Evolutionary conservation across 768 basidiomycete species (phyloP).

Genomic region (Phylloporus arenicola): DNA sequence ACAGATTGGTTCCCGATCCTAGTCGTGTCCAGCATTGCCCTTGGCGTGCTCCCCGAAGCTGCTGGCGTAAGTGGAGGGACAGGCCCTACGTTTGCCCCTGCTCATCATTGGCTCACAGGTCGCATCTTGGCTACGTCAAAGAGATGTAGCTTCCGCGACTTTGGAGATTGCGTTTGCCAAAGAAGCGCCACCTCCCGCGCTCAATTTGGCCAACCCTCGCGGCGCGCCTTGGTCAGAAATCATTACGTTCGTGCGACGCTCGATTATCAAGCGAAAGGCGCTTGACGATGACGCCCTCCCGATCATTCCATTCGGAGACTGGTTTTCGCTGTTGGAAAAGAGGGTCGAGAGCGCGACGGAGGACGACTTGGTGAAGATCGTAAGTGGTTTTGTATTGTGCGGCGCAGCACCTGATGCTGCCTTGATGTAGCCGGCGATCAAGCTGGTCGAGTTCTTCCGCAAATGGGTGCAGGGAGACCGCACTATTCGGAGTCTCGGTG

Average conservation of each 20-base stretch:
- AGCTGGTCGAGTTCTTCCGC: constrained; percentile 33
- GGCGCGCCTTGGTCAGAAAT: constrained; percentile 11
- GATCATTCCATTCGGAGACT: constrained; percentile 31
- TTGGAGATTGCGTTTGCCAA: constrained; percentile 24
- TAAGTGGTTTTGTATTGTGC: constrained; percentile 14
- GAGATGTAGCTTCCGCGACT: constrained; percentile 32
- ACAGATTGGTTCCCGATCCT: constrained; percentile 32
- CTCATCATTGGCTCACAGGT: constrained; percentile 16
- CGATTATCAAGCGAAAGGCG: constrained; percentile 8
- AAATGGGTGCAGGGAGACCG: too few relatives aligned
- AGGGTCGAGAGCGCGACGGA: constrained; percentile 14
- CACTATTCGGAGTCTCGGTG: too few relatives aligned
- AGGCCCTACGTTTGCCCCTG: too few relatives aligned
- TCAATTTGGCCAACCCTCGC: constrained; percentile 38
- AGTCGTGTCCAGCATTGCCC: constrained; percentile 26
- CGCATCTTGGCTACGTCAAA: constrained; percentile 41
- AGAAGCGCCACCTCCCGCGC: constrained; percentile 12
- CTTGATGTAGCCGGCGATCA: constrained; percentile 30
- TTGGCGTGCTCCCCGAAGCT: constrained; percentile 24
- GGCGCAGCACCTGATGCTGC: not conserved
- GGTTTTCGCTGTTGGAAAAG: constrained; percentile 29
- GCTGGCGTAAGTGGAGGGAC: constrained; percentile 28
- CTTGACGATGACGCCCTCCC: constrained; percentile 14
- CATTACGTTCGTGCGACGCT: constrained; percentile 22
- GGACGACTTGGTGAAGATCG: constrained; percentile 29